Base-by-base conservation (phyloP, 225 moss, liverwort and hornwort species). In the Asterella californica region DNA sequence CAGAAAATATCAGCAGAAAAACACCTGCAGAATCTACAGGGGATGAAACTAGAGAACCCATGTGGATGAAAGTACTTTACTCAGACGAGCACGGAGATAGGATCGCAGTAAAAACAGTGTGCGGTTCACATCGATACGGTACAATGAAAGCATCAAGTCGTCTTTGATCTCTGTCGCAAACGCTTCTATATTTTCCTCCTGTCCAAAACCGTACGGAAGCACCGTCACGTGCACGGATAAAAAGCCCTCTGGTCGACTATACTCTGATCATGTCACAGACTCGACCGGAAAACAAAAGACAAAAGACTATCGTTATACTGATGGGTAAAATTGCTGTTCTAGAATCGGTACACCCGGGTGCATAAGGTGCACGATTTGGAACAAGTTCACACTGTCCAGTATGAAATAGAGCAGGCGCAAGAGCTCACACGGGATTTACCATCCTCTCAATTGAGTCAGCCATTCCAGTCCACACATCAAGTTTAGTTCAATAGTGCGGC, bases 61-160 rank as follows among this genome's bases (percentile, higher is more conserved):
- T 25, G 62, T n/a, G n/a, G n/a, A n/a, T n/a, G n/a, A n/a, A n/a
- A 72, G 33, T 80, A 88, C 88, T 80, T 95, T 99, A 70, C 90
- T 79, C 54, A 93, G 74, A 33, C 97, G 92, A 76, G 87, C 86
- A 69, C 97, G 92, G 50, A 99, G 83, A 65, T 99, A 99, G 50
- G 97, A 91, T 65, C 94, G 88, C 55, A 94, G 88, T 72, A 94
- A 81, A 70, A 94, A 99, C 81, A 88, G 90, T 46, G 91, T 89
- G 33, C 97, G 88, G 83, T 91, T 93, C 73, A 97, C 85, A 79
- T 97, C 97, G 92, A 97, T 94, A 66, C 91, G 90, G 61, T 92
- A 97, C 79, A 97, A 80, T 2, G 97, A 94, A 47, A 97, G 84
- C 93, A 94, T 91, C 67, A 94, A 84, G 75, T 93, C 93, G 72